Conservation (phyloP, 495 filamentous ascomycete genomes). For the Penicillium mononematosum region DNA sequence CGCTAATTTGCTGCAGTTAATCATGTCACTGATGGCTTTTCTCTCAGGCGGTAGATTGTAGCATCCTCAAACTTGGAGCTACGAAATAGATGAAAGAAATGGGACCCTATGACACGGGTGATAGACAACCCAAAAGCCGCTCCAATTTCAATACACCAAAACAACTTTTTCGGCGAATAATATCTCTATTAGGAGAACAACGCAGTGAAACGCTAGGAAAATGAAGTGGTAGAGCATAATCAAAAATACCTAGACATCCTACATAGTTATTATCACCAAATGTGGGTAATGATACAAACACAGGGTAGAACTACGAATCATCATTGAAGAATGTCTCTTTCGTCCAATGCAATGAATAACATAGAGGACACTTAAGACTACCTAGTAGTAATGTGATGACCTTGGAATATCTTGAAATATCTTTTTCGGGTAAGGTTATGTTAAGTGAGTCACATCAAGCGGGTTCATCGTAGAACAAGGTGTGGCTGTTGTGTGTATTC, state of each 20-base stretch:
- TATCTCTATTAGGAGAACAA: not conserved
- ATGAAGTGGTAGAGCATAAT: not conserved
- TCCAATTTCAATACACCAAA: not conserved
- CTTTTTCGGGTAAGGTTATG: too few relatives aligned
- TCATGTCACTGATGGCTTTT: not conserved
- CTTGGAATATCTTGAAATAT: too few relatives aligned
- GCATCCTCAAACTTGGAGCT: not conserved
- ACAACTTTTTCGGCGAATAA: not conserved
- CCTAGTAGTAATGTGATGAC: too few relatives aligned
- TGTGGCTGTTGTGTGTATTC: too few relatives aligned
- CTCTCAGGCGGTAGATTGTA: not conserved
- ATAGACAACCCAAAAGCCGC: not conserved
- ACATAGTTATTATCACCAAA: not conserved
- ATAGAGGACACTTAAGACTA: too few relatives aligned
- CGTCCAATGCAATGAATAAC: too few relatives aligned
- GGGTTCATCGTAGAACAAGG: too few relatives aligned
- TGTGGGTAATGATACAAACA: not conserved
- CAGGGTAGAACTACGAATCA: not conserved
- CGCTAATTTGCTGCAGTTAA: not conserved
- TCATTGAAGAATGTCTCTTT: not conserved
- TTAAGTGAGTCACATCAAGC: too few relatives aligned
- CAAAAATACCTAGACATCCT: not conserved
- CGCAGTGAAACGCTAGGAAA: not conserved
- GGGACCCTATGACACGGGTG: not conserved
- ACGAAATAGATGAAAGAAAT: not conserved